Evolutionary conservation across 2,329 filamentous ascomycete species (phyloP), one percentile per base, ranked within the genome.

Genomic region (Thielaviopsis populi): DNA sequence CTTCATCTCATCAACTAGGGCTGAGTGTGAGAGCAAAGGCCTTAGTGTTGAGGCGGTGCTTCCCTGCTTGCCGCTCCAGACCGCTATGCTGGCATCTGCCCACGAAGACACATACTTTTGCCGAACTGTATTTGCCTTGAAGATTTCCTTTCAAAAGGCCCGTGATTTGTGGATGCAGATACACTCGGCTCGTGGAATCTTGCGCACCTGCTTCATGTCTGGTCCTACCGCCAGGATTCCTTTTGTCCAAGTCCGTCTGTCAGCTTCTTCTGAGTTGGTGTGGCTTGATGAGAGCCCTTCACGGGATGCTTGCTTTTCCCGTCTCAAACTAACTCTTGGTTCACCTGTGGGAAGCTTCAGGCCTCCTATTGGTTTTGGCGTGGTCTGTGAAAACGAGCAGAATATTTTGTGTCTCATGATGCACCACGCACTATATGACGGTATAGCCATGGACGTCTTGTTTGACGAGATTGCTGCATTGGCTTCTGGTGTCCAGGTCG

Each of bases 381-480:
- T 77, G 0, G 72, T 83, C 24, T 67, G 68, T 10, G 68, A 72
- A 1, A 69, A 69, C 5, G 70, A 69, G 0, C 70, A 67, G 0
- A 61, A 65, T 0, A 78, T 78, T 53, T 69, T 79, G 1, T 85
- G 76, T 0, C 79, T 79, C 59, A 72, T 77, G 43, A 84, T 76
- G 69, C 91, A 96, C 69, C 91, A 96, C 73, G 88, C 89, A 1
- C 76, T 96, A 0, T 95, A 96, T 69, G 91, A 96, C 73, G 91
- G 87, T 0, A 83, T 87, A 42, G 89, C 90, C 0, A 86, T 96
- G 69, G 76, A 79, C 0, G 77, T 79, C 8, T 76, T 96, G 0
- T 79, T 92, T 27, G 73, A 80, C 0, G 91, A 96, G 69, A 75
- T 95, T 1, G 84, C 94, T 69, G 71, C 76, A 1, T 67, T 82